Evolutionary conservation across 176 grass and related monocot species (phyloP).

Genomic region (Bromus sterilis): DNA sequence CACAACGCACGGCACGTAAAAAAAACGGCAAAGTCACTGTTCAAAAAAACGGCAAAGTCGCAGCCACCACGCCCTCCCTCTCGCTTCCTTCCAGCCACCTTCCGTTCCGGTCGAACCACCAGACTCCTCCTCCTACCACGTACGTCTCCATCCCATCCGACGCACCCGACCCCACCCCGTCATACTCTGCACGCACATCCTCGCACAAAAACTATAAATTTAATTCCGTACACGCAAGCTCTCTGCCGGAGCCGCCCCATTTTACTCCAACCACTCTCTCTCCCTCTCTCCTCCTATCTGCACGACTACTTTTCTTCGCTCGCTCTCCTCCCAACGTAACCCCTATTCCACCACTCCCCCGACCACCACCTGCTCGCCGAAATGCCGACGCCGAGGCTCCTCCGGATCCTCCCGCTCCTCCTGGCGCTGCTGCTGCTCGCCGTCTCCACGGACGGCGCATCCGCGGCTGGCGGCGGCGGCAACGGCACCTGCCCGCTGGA

Average conservation of each 20-base stretch:
- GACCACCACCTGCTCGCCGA: constrained; percentile 1
- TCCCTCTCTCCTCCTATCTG: not conserved
- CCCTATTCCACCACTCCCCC: not conserved
- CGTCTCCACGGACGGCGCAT: not conserved
- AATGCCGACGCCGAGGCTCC: constrained; percentile 16
- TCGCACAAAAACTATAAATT: not conserved
- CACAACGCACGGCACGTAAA: not conserved
- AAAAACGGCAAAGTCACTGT: not conserved
- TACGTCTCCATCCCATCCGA: not conserved
- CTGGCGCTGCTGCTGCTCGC: constrained; percentile 1
- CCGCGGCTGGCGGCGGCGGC: not conserved
- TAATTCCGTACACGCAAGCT: constrained; percentile 16
- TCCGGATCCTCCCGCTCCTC: not conserved
- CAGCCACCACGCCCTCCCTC: too few relatives aligned
- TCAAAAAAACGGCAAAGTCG: not conserved
- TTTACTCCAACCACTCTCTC: constrained; percentile 6
- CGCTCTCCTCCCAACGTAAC: not conserved
- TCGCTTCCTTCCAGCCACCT: constrained; percentile 1
- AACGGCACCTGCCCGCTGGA: constrained; percentile 54
- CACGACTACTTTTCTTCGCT: not conserved
- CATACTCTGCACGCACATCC: not conserved
- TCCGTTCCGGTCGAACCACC: not conserved
- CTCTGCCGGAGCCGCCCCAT: not conserved
- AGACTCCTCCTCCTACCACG: not conserved
- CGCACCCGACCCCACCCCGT: not conserved